These are phyloP conservation scores for Fomitopsis betulina DNA, from an alignment of 1,284 basidiomycete genomes.

Conservation along the genomic window DNA sequence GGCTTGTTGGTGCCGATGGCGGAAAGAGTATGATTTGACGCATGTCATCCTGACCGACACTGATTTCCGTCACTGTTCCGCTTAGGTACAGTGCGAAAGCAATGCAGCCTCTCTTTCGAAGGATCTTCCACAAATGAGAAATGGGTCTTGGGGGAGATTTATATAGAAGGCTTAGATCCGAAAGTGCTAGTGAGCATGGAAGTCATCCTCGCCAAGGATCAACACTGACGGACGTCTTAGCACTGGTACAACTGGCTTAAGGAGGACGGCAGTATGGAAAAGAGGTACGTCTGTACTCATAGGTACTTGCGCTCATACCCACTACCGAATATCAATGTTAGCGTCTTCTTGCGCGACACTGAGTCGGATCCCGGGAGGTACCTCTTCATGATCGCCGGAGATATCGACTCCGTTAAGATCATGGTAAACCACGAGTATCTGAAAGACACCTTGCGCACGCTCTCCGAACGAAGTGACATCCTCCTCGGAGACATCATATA, in stretches of 20 bases:
- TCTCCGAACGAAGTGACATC: conserved; percentile 7
- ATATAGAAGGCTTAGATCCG: conserved; percentile 20
- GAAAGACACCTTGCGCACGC: background rate
- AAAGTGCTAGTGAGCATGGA: conserved; percentile 12
- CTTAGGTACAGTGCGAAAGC: conserved; percentile 26
- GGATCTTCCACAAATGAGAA: conserved; percentile 24
- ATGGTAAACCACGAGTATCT: conserved; percentile 2
- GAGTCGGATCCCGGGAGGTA: background rate
- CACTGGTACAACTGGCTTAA: background rate
- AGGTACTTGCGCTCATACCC: background rate
- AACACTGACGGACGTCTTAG: background rate
- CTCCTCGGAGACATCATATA: conserved; percentile 3
- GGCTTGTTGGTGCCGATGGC: conserved; percentile 32
- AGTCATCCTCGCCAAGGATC: background rate
- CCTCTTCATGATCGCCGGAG: background rate
- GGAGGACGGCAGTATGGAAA: background rate
- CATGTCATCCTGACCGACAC: background rate
- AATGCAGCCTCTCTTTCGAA: conserved; percentile 25
- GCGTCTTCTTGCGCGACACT: background rate
- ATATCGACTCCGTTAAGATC: conserved; percentile 1
- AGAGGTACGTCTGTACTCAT: background rate
- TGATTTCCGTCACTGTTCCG: background rate
- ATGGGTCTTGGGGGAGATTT: conserved; percentile 27
- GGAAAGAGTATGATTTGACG: conserved; percentile 21
- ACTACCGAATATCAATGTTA: background rate